Base-by-base conservation (phyloP, 2,329 filamentous ascomycete species). In the Colletotrichum liriopes region DNA sequence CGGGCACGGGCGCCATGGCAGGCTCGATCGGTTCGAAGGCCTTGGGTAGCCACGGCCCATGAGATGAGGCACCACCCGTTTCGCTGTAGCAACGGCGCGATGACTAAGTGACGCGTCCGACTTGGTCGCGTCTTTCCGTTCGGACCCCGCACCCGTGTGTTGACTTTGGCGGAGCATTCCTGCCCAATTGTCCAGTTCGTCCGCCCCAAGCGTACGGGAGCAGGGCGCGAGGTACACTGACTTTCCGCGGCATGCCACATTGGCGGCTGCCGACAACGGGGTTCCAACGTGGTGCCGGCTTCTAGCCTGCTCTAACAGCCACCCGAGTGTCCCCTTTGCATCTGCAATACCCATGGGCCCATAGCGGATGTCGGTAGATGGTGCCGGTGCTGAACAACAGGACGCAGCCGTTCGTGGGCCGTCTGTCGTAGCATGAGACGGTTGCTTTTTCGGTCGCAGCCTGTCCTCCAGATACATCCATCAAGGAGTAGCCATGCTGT, bases 81-180 rank as follows among this genome's bases (percentile, higher is more conserved):
- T 72, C 65, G 65, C 54, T 41, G 59, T 60, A 45, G 59, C 65
- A 69, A 64, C 54, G 51, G 16, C n/a, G 37, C 26, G 39, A 49
- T 69, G 59, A 59, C 65, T 64, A 71, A 47, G 51, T 54, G 51
- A 55, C 66, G 66, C 67, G 70, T 72, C 32, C 43, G 47, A 37
- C 35, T 26, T 47, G 23, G 65, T 58, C 69, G 69, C 69, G 69
- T 72, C 69, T 62, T 68, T 58, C 69, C 35, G 20, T 54, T 47
- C 23, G 54, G 29, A 72, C 70, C 66, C 65, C 70, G 70, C 70
- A 72, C 66, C 32, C 41, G 20, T 35, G 59, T 72, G 70, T 72
- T 70, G 70, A 65, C 70, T 72, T 60, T n/a, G 52, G 70, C 69
- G 70, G 70, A 58, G 67, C 67, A 37, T 18, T 37, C 26, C 35